Conservation (phyloP, 2,329 filamentous ascomycete species). For the Paradendryphiella salina region DNA sequence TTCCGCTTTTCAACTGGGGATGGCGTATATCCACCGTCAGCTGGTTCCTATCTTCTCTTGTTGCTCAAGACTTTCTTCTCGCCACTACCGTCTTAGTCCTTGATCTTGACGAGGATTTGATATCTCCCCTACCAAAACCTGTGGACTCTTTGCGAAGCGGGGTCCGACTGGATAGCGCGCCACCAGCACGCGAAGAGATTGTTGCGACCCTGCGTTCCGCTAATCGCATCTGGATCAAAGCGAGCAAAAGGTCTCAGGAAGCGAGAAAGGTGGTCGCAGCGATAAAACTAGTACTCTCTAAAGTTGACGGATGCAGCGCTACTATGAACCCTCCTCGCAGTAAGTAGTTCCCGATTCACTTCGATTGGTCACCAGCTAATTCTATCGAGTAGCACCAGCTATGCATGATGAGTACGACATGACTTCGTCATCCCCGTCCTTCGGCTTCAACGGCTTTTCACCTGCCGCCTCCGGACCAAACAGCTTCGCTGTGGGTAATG, state of each 20-base stretch:
- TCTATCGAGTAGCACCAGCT: conserved; percentile 1
- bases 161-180: conserved; percentile 23
- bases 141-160: conserved; percentile 5
- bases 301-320: conserved; percentile 14
- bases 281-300: conserved; percentile 34
- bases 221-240: conserved; percentile 32
- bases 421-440: conserved; percentile 18
- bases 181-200: conserved; percentile 33
- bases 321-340: conserved; percentile 4
- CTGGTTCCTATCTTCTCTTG: conserved; percentile 52
- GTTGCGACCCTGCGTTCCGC: conserved; percentile 27
- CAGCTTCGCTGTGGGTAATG: conserved; percentile 8
- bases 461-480: not conserved
- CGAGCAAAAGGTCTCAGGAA: conserved; percentile 36
- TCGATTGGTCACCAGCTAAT: not conserved
- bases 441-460: conserved; percentile 20
- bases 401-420: conserved; percentile 1
- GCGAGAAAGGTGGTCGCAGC: conserved; percentile 37
- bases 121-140: conserved; percentile 15
- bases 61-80: conserved; percentile 54
- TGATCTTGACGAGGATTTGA: conserved; percentile 45
- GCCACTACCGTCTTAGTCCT: conserved; percentile 55
- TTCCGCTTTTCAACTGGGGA: not conserved
- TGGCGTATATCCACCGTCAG: conserved; percentile 47
- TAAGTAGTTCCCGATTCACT: conserved; percentile 2